Evolutionary conservation across 2,329 filamentous ascomycete species (phyloP), one percentile per base, ranked within the genome.

Genomic region (Epichloe aotearoae): DNA sequence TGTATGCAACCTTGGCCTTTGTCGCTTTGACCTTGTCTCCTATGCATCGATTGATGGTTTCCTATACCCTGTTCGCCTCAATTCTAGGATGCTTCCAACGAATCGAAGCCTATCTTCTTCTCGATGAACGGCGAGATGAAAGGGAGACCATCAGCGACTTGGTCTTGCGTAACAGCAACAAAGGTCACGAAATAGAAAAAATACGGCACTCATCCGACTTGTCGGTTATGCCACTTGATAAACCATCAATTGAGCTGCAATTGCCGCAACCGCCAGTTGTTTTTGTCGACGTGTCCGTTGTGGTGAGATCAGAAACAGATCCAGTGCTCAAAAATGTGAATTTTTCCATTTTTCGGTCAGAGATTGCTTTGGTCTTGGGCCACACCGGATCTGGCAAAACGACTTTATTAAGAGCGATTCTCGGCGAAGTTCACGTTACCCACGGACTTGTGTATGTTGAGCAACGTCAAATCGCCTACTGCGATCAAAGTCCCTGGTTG

Each of bases 241-340:
- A 47, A 37, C 36, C 46, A 6, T 30, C 38, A 5, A 30, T 42
- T 14, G 38, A 48, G 38, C 38, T 48, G 15, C 38, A 33, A 3
- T 11, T 39, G 20, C 41, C 41, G 19, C 41, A 43, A 43, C n/a
- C 38, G 6, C 37, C 46, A 7, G 38, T 48, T 14, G 23, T 48
- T 61, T 46, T 70, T 67, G 52, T 75, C 73, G 34, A 75, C 58
- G 15, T 62, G 50, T 4, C 71, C 69, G 39, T 61, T 59, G 50
- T 64, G 64, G 5, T 68, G 67, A 1, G 64, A 62, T 4, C 71
- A 55, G 1, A 58, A 53, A 26, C 65, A 60, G 33, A 67, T 64
- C 15, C 73, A 57, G 1, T 57, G 47, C 43, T 55, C 33, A 44
- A 46, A 12, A 15, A 47, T 37, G 38, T 53, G 6, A 48, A 50